Percentiles rank a stretch among this genome's conserved stretches.
These are phyloP conservation scores for Crithidia sp. DNA, from an alignment of 208 protist genomes.

Conservation along the genomic window DNA sequence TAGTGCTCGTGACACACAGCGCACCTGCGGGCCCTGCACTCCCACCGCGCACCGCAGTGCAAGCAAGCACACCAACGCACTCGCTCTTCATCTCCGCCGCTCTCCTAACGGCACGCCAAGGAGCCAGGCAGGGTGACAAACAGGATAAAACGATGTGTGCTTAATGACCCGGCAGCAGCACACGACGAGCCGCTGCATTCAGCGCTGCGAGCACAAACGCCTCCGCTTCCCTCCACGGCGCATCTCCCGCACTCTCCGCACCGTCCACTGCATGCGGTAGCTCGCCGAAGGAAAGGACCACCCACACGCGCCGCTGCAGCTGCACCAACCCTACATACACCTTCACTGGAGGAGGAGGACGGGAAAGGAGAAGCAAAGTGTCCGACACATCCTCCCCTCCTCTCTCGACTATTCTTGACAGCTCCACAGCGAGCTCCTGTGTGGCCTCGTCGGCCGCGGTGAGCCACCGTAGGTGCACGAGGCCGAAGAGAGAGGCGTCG, in stretches of 20 bases:
- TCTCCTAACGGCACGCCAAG: no score
- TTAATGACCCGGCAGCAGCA: background rate
- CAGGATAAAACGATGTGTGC: no score
- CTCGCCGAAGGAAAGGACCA: slow-evolving; percentile 27
- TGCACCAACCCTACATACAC: slow-evolving; percentile 43
- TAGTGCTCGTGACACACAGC: no score
- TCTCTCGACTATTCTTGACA: background rate
- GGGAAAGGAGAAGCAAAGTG: background rate
- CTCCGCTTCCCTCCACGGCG: background rate
- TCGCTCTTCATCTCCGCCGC: no score
- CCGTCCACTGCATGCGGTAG: background rate
- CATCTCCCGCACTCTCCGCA: background rate
- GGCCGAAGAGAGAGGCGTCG: slow-evolving; percentile 47
- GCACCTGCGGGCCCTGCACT: no score
- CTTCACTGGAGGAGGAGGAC: slow-evolving; percentile 7
- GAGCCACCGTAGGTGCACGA: slow-evolving; percentile 69
- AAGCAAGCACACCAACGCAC: no score
- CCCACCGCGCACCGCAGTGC: no score
- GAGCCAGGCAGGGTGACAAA: no score
- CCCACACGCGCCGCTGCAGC: slow-evolving; percentile 48
- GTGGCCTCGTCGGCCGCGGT: slow-evolving; percentile 67
- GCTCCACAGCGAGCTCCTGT: slow-evolving; percentile 28
- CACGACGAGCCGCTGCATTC: background rate
- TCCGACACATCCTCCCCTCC: no score
- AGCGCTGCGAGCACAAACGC: slow-evolving; percentile 3